phyloP scores from a whole-genome alignment of 2,329 filamentous ascomycete genomes.

The Sphaerostilbella broomeana region DNA sequence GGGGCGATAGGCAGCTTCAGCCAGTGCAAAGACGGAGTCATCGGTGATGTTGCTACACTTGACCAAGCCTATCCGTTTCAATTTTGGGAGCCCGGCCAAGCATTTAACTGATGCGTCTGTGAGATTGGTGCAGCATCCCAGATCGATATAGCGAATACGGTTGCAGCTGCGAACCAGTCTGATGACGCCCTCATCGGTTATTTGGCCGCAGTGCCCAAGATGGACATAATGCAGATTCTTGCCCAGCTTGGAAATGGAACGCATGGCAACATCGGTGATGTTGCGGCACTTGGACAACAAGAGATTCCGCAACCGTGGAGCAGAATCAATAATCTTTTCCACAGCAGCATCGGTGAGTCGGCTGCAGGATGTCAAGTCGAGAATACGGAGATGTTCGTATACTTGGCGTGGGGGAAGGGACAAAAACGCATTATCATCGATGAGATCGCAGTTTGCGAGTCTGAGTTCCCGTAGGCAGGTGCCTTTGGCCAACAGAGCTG shows the following conservation, averaged over 20 bases:
- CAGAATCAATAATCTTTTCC: constrained; percentile 77
- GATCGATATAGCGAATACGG: constrained; percentile 91
- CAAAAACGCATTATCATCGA: constrained; percentile 85
- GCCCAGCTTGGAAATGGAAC: constrained; percentile 79
- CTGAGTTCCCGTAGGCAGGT: constrained; percentile 84
- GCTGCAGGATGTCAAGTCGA: constrained; percentile 85
- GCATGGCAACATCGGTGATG: constrained; percentile 82
- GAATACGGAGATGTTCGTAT: constrained; percentile 84
- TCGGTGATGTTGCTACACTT: constrained; percentile 92
- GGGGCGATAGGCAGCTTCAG: constrained; percentile 56
- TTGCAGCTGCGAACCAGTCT: constrained; percentile 80
- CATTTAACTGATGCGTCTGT: constrained; percentile 83
- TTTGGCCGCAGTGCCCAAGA: constrained; percentile 83
- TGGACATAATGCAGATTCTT: constrained; percentile 98
- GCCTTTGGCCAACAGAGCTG: constrained; percentile 69
- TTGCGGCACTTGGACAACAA: constrained; percentile 91
- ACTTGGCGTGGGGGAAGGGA: constrained; percentile 60
- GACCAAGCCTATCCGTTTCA: constrained; percentile 89
- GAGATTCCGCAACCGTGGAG: constrained; percentile 83
- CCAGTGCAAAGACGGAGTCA: constrained; percentile 76
- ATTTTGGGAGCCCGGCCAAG: constrained; percentile 79
- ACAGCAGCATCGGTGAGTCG: constrained; percentile 81
- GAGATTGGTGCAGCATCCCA: constrained; percentile 87
- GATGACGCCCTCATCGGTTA: constrained; percentile 84
- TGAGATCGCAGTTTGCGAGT: constrained; percentile 74